Evolutionary conservation across 805 yeast genomes (phyloP), one percentile per base, ranked within the genome.

Genomic region (Saccharomycopsis babjevae): DNA sequence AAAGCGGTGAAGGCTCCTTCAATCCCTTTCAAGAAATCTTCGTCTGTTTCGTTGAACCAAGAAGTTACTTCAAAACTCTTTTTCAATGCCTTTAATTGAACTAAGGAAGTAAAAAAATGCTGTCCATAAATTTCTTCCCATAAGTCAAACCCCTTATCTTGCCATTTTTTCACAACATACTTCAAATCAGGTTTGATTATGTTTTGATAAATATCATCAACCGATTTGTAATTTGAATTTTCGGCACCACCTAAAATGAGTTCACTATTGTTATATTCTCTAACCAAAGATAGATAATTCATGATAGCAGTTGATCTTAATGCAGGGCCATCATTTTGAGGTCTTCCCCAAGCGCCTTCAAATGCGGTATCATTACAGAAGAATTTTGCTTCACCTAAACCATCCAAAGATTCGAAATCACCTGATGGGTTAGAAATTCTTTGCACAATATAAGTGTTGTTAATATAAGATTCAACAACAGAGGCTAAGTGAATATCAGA

Each of bases 301-400:
- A 64, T 62, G 16, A 60, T 56, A 16, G 96, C 79, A 60, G 86
- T 78, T 11, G 84, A 79, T 67, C 97, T 79, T 61, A 93, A 76
- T 0, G 96, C 92, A 0, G 98, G 97, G 0, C 98, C 98, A 71
- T 93, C 98, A 62, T 90, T 80, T 73, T 93, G 98, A 0, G 98
- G 98, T 66, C 98, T 78, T 1, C 98, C 98, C 98, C 98, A 93
- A 40, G 75, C 70, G 1, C 75, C 84, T 5, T 71, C 71, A 67
- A 87, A 93, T 0, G 88, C 76, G 0, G 82, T 67, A 28, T 86
- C 85, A 69, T 89, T 81, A 3, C 84, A 82, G 70, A 78, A 71
- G 69, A 87, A 93, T 71, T 93, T 93, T 7, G 98, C 97, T 70
- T 93, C 98, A 1, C 97, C 98, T 39, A 92, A 76, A 1, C 89